Evolutionary conservation across 2,329 filamentous ascomycete species (phyloP), one percentile per base, ranked within the genome.

Genomic region (Hypoxylon sp.): DNA sequence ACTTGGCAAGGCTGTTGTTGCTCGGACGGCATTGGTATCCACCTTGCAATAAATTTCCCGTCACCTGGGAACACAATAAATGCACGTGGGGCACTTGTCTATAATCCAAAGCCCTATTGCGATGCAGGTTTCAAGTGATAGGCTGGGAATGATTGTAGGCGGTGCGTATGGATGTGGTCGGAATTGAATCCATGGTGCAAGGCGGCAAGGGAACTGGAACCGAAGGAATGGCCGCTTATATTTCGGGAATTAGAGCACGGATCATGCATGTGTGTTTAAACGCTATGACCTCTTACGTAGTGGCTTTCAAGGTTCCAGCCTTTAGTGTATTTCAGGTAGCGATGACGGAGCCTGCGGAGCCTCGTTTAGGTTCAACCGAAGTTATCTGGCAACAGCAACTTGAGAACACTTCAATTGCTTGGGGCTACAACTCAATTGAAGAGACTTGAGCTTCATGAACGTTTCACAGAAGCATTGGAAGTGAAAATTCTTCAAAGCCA

Each of bases 171-270:
- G 16, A 50, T 63, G 29, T 54, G 29, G 62, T 61, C 48, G 45
- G 39, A 46, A 48, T 52, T 47, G 51, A 54, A 50, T 57, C 43
- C 29, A 53, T 27, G 23, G 39, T 30, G n/a, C 29, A 14, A 39
- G 27, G 21, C 46, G 25, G 45, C 23, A 61, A 29, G 58, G 37
- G 30, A 61, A 58, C 54, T 63, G 61, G 61, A 61, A 32, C 53
- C 51, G 25, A 63, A 41, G 34, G 46, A 48, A 12, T n/a, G 25
- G 55, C 23, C 64, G 67, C 56, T 62, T 69, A 69, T 64, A 69
- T 61, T 41, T 59, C 64, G 67, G 67, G 21, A 58, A 47, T 50
- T 50, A 11, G 25, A 23, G 52, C 52, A 61, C 60, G 54, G 60
- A 61, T 61, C 63, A 57, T 23, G n/a, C n/a, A n/a, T n/a, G n/a